Evolutionary conservation across 345 rosid species (phyloP).

Genomic region (Anastatica hierochuntica): DNA sequence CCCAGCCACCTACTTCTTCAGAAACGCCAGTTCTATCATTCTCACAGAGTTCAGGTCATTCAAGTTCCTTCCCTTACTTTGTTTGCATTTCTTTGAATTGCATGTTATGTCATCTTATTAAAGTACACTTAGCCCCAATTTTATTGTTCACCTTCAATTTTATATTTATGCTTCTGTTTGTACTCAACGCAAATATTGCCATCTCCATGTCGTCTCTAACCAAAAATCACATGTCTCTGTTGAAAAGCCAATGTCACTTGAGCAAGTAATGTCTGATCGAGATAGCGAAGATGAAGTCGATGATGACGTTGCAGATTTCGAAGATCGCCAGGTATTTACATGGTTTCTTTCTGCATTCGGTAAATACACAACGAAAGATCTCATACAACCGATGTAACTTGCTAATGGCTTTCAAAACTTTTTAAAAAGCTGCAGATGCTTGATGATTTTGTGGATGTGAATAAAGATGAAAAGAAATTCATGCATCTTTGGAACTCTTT

Average conservation of each 20-base stretch:
- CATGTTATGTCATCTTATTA: too few species aligned
- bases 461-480: constrained; percentile 65
- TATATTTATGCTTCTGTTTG: too few species aligned
- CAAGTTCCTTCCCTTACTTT: not conserved
- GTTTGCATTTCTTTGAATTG: too few species aligned
- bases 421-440: not conserved
- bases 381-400: not conserved
- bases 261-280: constrained; percentile 62
- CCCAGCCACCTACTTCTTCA: constrained; percentile 67
- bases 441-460: constrained; percentile 92
- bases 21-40: constrained; percentile 86
- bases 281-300: constrained; percentile 93
- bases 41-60: constrained; percentile 93
- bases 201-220: not conserved
- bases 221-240: constrained; percentile 5
- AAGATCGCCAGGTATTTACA: constrained; percentile 67
- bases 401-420: constrained; percentile 20
- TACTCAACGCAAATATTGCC: not conserved
- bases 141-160: too few species aligned
- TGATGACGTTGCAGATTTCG: constrained; percentile 36
- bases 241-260: constrained; percentile 58
- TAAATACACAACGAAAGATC: not conserved
- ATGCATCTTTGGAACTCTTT: constrained; percentile 93
- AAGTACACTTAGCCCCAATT: too few species aligned
- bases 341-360: not conserved